Base-by-base conservation (phyloP, 164 flowering plant genomes). In the Paratinospora sagittata region DNA sequence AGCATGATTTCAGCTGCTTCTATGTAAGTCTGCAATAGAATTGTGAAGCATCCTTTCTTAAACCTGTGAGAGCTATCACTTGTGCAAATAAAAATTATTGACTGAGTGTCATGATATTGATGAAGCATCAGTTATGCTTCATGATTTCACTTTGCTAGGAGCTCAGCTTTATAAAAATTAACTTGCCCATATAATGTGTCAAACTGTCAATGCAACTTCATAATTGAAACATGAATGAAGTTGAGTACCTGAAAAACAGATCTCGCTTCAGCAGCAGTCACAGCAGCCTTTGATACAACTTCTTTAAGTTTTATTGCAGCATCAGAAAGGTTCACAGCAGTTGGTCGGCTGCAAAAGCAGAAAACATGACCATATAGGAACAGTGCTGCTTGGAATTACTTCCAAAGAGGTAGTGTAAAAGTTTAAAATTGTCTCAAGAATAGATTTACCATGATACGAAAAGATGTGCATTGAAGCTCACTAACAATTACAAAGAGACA, bases 1-100 rank as follows among this genome's bases (percentile, higher is more conserved):
- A 96, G 95, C 98, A 96, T 96, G 36, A 77, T 49, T 85, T 96
- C 99, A 78, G 98, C 89, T 75, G 98, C 95, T 78, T 90, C 89
- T 26, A 88, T 84, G 68, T 84, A 96, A 64, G 89, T 91, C 97
- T 93, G 78, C 69, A 69, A 57, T 17, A 41, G 39, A 64, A 30
- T 63, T 8, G 14, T 30, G n/a, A 63, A 27, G 8, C 37, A 17
- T 39, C 43, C 10, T 39, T 39, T 39, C 43, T 39, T 39, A 39
- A 39, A 39, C 7, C 43, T 39, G 43, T 39, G 5, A 39, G n/a
- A 39, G 43, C 43, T 3, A 39, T 39, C 43, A 3, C 3, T 19
- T 52, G 19, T 52, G 23, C n/a, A 52, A 52, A 52, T 17, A 52
- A 52, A n/a, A 52, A 52, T 52, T 0, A 49, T 52, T 52, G n/a